Conservation (phyloP, 1,284 basidiomycete species). For the Schizopora paradoxa region DNA sequence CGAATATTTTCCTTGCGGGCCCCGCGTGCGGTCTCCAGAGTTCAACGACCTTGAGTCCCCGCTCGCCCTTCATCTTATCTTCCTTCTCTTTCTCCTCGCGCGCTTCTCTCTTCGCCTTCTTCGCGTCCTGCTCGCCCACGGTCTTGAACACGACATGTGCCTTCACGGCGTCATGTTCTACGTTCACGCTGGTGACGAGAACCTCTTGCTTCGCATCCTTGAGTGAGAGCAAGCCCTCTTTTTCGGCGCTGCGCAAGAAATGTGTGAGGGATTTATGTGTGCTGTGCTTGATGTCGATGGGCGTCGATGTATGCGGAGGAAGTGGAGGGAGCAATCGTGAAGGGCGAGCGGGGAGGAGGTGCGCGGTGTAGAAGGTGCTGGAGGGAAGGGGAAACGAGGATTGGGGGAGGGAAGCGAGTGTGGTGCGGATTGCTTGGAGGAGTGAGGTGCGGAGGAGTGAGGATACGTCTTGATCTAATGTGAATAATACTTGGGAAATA, state of each 20-base stretch:
- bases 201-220: constrained; percentile 70
- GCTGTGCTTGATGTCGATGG: constrained; percentile 59
- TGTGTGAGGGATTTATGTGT: constrained; percentile 74
- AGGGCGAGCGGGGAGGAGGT: constrained; percentile 73
- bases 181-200: constrained; percentile 57
- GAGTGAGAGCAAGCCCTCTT: constrained; percentile 63
- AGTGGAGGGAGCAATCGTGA: constrained; percentile 44
- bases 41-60: constrained; percentile 54
- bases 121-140: constrained; percentile 56
- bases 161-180: constrained; percentile 51
- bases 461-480: constrained; percentile 49
- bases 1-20: constrained; percentile 57
- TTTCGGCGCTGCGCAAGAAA: constrained; percentile 73
- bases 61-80: constrained; percentile 39
- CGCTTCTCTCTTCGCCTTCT: constrained; percentile 46
- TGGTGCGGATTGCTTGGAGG: constrained; percentile 58
- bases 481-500: constrained; percentile 27
- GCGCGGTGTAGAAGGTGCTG: constrained; percentile 69
- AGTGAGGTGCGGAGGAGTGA: constrained; percentile 61
- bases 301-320: constrained; percentile 36
- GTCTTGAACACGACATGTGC: constrained; percentile 52
- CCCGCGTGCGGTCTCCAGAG: constrained; percentile 68
- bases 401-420: constrained; percentile 41
- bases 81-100: constrained; percentile 39
- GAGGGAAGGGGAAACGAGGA: constrained; percentile 70